Percentiles rank a stretch among this genome's conserved stretches.
Conservation (phyloP, 352 stramenopile genomes). For the Globisporangium middletonii region DNA sequence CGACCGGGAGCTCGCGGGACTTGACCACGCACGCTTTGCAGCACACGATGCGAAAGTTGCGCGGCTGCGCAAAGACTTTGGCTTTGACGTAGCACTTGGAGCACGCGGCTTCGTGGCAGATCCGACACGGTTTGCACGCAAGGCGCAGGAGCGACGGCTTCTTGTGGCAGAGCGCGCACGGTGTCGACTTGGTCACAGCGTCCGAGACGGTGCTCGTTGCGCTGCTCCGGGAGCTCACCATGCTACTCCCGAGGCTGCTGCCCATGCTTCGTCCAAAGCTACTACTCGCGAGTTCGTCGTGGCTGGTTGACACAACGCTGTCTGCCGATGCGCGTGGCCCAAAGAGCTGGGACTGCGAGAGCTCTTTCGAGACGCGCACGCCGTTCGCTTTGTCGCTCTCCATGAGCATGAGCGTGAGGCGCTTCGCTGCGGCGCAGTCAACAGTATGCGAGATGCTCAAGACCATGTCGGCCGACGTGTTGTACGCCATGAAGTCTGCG, state of each 20-base stretch:
- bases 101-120: constrained; percentile 35
- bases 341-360: neutral
- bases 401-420: constrained; percentile 31
- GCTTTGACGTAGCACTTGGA: constrained; percentile 47
- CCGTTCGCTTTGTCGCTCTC: constrained; percentile 8
- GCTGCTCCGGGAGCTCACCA: neutral
- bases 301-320: neutral
- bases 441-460: constrained; percentile 26
- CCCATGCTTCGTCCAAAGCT: neutral
- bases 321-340: neutral
- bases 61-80: constrained; percentile 25
- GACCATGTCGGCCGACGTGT: constrained; percentile 31
- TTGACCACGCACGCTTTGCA: constrained; percentile 48
- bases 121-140: constrained; percentile 23
- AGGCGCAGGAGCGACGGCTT: constrained; percentile 23
- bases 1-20: constrained; percentile 26
- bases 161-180: constrained; percentile 16
- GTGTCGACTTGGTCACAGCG: neutral
- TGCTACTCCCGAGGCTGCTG: neutral
- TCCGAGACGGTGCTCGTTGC: neutral
- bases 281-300: neutral
- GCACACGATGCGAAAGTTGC: constrained; percentile 32
- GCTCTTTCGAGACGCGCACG: neutral
- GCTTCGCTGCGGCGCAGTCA: constrained; percentile 35
- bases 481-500: constrained; percentile 33